Percentiles rank a stretch among this genome's conserved stretches.
Conservation (phyloP, 1,284 basidiomycete species). For the Bjerkandera adusta region DNA sequence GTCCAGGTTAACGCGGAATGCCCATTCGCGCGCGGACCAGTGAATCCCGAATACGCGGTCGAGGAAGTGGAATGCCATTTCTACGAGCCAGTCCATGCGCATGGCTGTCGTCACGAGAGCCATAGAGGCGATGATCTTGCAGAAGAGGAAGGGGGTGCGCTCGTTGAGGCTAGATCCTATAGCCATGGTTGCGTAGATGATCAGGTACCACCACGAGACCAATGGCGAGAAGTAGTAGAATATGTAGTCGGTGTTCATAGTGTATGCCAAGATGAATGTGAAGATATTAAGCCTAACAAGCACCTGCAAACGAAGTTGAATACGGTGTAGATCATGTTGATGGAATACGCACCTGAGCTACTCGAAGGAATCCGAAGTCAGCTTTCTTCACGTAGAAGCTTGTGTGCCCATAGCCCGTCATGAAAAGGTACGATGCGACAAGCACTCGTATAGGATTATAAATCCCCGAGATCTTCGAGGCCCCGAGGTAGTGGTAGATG, state of each 20-base stretch:
- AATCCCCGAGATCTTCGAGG: slow-evolving; percentile 84
- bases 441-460: slow-evolving; percentile 88
- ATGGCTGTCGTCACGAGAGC: slow-evolving; percentile 65
- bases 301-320: slow-evolving; percentile 42
- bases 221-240: slow-evolving; percentile 87
- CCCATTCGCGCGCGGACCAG: slow-evolving; percentile 86
- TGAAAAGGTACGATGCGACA: slow-evolving; percentile 85
- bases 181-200: slow-evolving; percentile 81
- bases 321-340: neutral
- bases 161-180: slow-evolving; percentile 75
- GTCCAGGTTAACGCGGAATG: slow-evolving; percentile 84
- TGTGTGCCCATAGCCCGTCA: slow-evolving; percentile 76
- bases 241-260: slow-evolving; percentile 89
- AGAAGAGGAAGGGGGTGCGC: slow-evolving; percentile 59
- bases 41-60: slow-evolving; percentile 66
- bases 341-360: slow-evolving; percentile 54
- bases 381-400: slow-evolving; percentile 83
- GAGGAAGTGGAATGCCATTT: slow-evolving; percentile 62
- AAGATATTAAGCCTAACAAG: slow-evolving; percentile 82
- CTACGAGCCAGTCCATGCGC: slow-evolving; percentile 60
- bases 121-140: slow-evolving; percentile 70
- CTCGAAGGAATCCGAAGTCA: slow-evolving; percentile 76
- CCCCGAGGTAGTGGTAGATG: slow-evolving; percentile 87
- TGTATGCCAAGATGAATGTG: slow-evolving; percentile 79
- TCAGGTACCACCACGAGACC: slow-evolving; percentile 81